Conservation (phyloP, 1,284 basidiomycete species). For the Coniferiporia weirii region DNA sequence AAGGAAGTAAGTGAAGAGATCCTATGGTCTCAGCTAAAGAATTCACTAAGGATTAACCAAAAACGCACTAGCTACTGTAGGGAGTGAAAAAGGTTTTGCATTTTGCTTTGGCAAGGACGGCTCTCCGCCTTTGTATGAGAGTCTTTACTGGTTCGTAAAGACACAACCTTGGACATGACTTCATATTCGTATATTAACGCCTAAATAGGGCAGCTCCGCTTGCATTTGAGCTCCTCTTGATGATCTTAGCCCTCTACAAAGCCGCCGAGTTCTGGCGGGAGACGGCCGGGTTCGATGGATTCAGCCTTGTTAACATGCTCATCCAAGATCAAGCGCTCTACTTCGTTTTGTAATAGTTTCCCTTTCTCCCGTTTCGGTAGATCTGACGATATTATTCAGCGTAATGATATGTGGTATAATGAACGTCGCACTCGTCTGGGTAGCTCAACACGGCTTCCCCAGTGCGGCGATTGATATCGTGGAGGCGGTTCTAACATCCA, state of each 20-base stretch:
- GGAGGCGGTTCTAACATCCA: background rate
- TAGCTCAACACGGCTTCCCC: background rate
- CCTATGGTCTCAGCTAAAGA: too few species aligned
- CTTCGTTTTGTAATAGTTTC: background rate
- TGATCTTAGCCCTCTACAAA: background rate
- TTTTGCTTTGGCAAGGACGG: background rate
- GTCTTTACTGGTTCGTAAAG: background rate
- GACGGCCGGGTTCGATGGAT: background rate
- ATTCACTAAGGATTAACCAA: too few species aligned
- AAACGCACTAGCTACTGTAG: too few species aligned
- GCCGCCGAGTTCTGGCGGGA: background rate
- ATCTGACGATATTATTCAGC: background rate
- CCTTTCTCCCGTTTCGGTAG: background rate
- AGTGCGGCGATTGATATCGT: background rate
- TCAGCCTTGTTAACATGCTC: background rate
- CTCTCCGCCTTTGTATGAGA: background rate
- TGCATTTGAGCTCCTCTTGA: background rate
- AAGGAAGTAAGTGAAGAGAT: too few species aligned
- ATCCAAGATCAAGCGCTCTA: background rate
- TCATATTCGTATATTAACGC: too few species aligned
- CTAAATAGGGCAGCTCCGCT: constrained; percentile 1
- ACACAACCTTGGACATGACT: too few species aligned
- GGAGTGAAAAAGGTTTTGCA: background rate
- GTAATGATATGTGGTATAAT: background rate
- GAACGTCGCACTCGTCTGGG: background rate